Conservation (phyloP, 306 rosid species). For the Vicia faba region DNA sequence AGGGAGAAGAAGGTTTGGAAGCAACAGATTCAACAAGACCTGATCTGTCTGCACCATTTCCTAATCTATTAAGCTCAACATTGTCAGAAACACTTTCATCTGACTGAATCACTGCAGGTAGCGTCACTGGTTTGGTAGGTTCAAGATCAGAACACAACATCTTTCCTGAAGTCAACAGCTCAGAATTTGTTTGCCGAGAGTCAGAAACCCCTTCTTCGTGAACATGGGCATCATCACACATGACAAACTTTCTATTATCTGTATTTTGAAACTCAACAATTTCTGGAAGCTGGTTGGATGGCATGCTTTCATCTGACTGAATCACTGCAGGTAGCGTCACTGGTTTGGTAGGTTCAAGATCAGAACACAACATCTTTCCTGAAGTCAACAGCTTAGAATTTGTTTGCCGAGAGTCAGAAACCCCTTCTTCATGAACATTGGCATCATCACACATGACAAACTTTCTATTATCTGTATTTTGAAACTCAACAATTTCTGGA, state of each 20-base stretch:
- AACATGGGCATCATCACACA: conserved; percentile 39
- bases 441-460: conserved; percentile 40
- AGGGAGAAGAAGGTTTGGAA: conserved; percentile 40
- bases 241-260: conserved; percentile 37
- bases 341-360: conserved; percentile 44
- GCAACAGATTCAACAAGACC: conserved; percentile 40
- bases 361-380: conserved; percentile 40
- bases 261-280: conserved; percentile 43
- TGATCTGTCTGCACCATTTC: conserved; percentile 42
- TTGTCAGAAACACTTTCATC: conserved; percentile 45
- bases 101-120: conserved; percentile 42
- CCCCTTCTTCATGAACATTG: conserved; percentile 44
- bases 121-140: conserved; percentile 39
- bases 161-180: conserved; percentile 43
- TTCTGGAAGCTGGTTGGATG: conserved; percentile 41
- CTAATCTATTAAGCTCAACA: conserved; percentile 41
- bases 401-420: conserved; percentile 45
- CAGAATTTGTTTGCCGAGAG: conserved; percentile 40
- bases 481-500: conserved; percentile 44
- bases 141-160: conserved; percentile 43
- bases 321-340: conserved; percentile 43
- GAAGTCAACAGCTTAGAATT: conserved; percentile 41
- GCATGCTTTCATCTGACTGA: conserved; percentile 33
- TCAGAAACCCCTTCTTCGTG: conserved; percentile 49
- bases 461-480: conserved; percentile 40